phyloP scores from a whole-genome alignment of 345 rosid genomes.

The Linum tenue region DNA sequence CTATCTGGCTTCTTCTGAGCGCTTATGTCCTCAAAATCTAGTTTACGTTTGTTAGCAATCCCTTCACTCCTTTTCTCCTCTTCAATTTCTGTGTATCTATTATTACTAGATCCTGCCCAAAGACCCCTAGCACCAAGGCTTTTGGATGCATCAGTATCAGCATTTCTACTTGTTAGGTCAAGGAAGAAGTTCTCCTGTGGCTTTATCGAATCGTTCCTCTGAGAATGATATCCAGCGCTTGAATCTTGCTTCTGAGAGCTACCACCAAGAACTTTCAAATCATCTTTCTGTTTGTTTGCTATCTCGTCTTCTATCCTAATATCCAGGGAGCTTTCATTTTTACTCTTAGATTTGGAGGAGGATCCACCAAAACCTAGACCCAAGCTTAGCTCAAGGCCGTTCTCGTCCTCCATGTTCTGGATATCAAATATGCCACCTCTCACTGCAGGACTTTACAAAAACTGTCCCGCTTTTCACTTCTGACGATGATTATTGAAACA shows the following conservation, averaged over 20 bases:
- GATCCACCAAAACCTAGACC: constrained; percentile 87
- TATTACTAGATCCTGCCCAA: constrained; percentile 38
- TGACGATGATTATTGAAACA: background rate
- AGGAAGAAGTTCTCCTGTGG: constrained; percentile 75
- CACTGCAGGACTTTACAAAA: background rate
- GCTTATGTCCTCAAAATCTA: constrained; percentile 45
- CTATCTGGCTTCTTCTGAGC: constrained; percentile 52
- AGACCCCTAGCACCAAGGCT: constrained; percentile 38
- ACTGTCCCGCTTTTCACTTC: background rate
- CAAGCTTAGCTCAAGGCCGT: constrained; percentile 91
- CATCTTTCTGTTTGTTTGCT: constrained; percentile 59
- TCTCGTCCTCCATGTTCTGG: constrained; percentile 68
- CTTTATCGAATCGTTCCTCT: constrained; percentile 50
- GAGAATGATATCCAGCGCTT: constrained; percentile 52
- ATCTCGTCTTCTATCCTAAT: constrained; percentile 49
- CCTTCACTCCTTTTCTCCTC: constrained; percentile 47
- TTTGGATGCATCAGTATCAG: constrained; percentile 45
- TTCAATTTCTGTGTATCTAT: constrained; percentile 38
- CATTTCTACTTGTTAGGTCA: constrained; percentile 51
- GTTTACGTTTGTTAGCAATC: constrained; percentile 49
- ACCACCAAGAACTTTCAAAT: constrained; percentile 59
- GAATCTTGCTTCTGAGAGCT: constrained; percentile 50
- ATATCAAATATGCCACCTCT: constrained; percentile 3
- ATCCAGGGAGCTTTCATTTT: constrained; percentile 45
- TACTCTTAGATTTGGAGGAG: constrained; percentile 59